Base-by-base conservation (phyloP, 441 rosid genomes). In the Monsonia emarginata region DNA sequence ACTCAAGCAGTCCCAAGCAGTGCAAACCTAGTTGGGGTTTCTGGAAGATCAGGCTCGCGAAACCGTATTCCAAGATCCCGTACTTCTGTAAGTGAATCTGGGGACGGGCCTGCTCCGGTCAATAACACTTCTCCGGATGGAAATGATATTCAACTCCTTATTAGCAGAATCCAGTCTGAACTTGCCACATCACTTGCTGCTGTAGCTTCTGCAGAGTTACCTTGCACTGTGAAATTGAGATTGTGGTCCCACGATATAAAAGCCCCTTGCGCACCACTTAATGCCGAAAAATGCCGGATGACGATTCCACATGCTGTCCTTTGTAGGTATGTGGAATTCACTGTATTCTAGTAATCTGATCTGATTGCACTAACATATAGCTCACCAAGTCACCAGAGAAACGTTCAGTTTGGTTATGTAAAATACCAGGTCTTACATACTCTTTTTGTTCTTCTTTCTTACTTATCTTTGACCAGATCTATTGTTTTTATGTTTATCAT, bases 261-360 rank as follows among this genome's bases (percentile, higher is more conserved):
- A 76, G 65, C 85, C 74, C 87, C 95, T 36, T 81, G 82, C 64
- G 75, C 85, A 4, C 78, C 56, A 5, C 83, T 91, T 11, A 78
- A 63, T 72, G 16, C 80, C 14, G 86, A 82, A 54, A 86, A 59
- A 70, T 88, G 91, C 63, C 82, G 87, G 31, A 76, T 91, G 50
- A 82, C 73, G n/a, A 84, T 91, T 72, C 91, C 89, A 3, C 96
- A 91, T 82, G 96, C 88, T 21, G 96, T 92, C 66, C 95, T 92
- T 73, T 89, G 96, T 69, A 89, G 98, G 98, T 79, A 82, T 73
- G 81, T 8, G 4, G 27, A 21, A 7, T 52, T 52, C 21, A 52
- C 8, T 52, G 58, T 52, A 21, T 52, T 52, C 11, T 6, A 10
- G 25, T 48, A n/a, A 42, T 19, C 13, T 42, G 50, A 42, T 19